These are phyloP conservation scores for Acacia acuminata DNA, from an alignment of 306 rosid genomes.

Conservation along the genomic window DNA sequence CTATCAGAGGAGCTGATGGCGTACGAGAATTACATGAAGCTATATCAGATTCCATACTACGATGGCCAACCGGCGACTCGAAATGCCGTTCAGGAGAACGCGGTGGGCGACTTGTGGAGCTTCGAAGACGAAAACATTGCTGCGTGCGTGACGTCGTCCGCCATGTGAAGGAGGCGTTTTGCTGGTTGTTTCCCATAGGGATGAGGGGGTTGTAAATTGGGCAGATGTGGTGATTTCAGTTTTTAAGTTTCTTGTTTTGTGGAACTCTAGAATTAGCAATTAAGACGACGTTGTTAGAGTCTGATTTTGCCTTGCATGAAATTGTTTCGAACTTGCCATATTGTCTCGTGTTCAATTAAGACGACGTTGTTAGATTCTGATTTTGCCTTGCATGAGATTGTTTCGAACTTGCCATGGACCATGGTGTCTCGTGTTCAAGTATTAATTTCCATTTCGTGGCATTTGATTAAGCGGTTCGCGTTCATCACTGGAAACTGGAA, in stretches of 20 bases:
- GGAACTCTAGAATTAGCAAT: not conserved
- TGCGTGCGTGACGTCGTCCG: not conserved
- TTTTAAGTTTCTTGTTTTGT: conserved; percentile 1
- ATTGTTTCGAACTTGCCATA: not conserved
- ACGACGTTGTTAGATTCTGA: not conserved
- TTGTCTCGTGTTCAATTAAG: too few relatives aligned
- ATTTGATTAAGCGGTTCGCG: not conserved
- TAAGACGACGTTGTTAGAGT: not conserved
- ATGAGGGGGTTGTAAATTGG: not conserved
- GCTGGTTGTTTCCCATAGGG: not conserved
- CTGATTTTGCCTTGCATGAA: not conserved
- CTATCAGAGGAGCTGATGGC: conserved; percentile 80
- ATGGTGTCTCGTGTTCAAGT: not conserved
- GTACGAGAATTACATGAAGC: conserved; percentile 73
- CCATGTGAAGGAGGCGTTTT: not conserved
- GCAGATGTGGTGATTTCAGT: not conserved
- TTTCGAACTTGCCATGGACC: not conserved
- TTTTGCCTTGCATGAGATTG: not conserved
- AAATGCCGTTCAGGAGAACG: conserved; percentile 49
- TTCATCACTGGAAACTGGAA: too few relatives aligned
- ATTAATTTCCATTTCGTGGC: not conserved
- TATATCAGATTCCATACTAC: conserved; percentile 73
- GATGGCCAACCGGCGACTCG: conserved; percentile 60
- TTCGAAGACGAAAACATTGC: conserved; percentile 44
- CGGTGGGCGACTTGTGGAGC: conserved; percentile 74